Evolutionary conservation across 768 basidiomycete genomes (phyloP).

Genomic region (Sporobolomyces roseus): DNA sequence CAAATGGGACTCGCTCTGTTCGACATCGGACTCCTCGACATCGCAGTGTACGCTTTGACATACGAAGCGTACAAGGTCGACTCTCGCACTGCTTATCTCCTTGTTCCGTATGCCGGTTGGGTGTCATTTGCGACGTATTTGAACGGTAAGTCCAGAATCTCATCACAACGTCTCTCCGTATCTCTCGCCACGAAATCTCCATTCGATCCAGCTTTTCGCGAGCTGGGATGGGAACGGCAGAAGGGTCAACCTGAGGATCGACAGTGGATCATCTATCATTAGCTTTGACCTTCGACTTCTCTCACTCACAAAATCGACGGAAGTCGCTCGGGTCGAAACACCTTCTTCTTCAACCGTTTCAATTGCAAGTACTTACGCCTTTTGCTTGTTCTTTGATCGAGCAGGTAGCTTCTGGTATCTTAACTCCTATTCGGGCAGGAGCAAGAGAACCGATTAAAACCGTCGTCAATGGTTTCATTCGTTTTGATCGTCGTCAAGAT

Average conservation of each 20-base stretch:
- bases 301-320: too few species aligned
- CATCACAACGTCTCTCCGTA: neutral
- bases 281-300: too few species aligned
- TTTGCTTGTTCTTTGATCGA: neutral
- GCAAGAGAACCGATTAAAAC: neutral
- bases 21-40: constrained; percentile 35
- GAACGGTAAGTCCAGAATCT: constrained; percentile 25
- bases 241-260: too few species aligned
- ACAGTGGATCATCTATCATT: too few species aligned
- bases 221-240: too few species aligned
- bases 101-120: constrained; percentile 41
- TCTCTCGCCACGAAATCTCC: too few species aligned
- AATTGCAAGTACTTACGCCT: neutral
- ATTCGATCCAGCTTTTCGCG: too few species aligned
- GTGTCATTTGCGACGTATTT: constrained; percentile 39
- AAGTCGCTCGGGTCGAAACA: too few species aligned
- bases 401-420: constrained; percentile 11
- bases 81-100: constrained; percentile 28
- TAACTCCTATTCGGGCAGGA: constrained; percentile 8
- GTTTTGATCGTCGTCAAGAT: too few species aligned
- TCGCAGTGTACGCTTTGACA: constrained; percentile 28
- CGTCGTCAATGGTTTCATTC: neutral
- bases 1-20: constrained; percentile 30
- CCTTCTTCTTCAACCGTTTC: too few species aligned
- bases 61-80: constrained; percentile 39